Evolutionary conservation across 345 rosid genomes (phyloP).

Genomic region (Microthlaspi erraticum): DNA sequence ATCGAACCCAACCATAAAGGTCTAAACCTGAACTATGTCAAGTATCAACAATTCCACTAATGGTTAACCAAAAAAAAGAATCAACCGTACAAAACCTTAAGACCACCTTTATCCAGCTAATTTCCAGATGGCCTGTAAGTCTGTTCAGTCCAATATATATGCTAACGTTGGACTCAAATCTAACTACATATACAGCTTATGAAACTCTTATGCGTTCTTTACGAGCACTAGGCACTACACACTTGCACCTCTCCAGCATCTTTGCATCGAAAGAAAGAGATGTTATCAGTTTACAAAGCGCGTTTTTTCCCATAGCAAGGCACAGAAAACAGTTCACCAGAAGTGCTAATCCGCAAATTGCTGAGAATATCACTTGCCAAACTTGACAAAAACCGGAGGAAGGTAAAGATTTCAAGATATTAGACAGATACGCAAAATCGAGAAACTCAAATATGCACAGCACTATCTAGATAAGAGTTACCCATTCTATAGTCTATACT

Average conservation of each 20-base stretch:
- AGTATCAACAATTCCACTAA: slow-evolving; percentile 4
- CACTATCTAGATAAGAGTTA: slow-evolving; percentile 13
- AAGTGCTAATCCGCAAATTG: slow-evolving; percentile 8
- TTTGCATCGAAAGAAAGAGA: slow-evolving; percentile 9
- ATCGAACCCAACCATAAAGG: neutral
- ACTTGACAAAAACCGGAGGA: neutral
- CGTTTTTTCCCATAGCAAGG: neutral
- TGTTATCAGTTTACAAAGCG: neutral
- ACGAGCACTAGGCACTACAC: slow-evolving; percentile 1
- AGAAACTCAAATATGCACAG: neutral
- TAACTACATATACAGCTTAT: slow-evolving; percentile 20
- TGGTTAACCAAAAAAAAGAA: too few relatives aligned
- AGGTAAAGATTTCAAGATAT: neutral
- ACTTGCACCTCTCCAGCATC: neutral
- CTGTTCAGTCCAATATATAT: slow-evolving; percentile 4
- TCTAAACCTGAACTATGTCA: neutral
- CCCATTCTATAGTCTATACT: neutral
- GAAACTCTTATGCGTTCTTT: neutral
- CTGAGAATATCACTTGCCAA: slow-evolving; percentile 9
- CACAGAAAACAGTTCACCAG: slow-evolving; percentile 10
- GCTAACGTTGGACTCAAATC: slow-evolving; percentile 1
- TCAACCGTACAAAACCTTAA: slow-evolving; percentile 13
- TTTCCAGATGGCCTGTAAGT: neutral
- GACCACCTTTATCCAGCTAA: slow-evolving; percentile 2
- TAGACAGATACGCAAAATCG: neutral